Base-by-base conservation (phyloP, 2,329 filamentous ascomycete genomes). In the Penicillium sp. region DNA sequence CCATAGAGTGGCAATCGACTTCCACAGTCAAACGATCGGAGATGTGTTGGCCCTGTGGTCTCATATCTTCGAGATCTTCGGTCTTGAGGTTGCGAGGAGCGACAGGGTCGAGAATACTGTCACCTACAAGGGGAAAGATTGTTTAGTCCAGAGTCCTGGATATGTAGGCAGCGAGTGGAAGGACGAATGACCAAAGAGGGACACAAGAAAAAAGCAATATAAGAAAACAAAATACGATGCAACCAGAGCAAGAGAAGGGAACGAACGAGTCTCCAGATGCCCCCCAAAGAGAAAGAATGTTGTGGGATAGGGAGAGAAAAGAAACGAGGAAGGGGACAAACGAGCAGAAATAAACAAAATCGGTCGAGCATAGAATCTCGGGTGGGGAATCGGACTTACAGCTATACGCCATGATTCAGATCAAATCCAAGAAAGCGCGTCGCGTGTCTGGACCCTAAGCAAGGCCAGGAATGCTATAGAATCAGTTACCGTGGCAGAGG, bases 401-500 rank as follows among this genome's bases (percentile, higher is more conserved):
- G 57, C 62, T 65, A 69, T 69, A 73, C 64, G 70, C 68, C 73
- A 75, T 75, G 65, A 68, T 60, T 69, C 63, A 61, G 61, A 65
- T 58, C 52, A 54, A 62, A 67, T 64, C 57, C 57, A 58, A 39
- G n/a, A 4, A 59, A 56, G 55, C 73, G 73, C 72, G 72, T 71
- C 72, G 73, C 72, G 72, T 75, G 68, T 69, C 71, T 65, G 64
- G 57, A 46, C 55, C 63, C 65, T 55, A 74, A 69, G 72, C 71
- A 74, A 74, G 72, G 70, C 71, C 71, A 73, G 70, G 72, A 75
- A 75, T 75, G 73, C 71, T 74, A 72, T 73, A 67, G 64, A 63
- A 67, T 70, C 65, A 68, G 72, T 72, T 72, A 74, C 71, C 56
- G 60, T 58, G 63, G 61, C 63, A 62, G 65, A 65, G 55, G 65